A percentile compares a stretch with the other conserved stretches of the same genome.
Conservation (phyloP, 2,329 filamentous ascomycete species). For the Penicillium carneum region DNA sequence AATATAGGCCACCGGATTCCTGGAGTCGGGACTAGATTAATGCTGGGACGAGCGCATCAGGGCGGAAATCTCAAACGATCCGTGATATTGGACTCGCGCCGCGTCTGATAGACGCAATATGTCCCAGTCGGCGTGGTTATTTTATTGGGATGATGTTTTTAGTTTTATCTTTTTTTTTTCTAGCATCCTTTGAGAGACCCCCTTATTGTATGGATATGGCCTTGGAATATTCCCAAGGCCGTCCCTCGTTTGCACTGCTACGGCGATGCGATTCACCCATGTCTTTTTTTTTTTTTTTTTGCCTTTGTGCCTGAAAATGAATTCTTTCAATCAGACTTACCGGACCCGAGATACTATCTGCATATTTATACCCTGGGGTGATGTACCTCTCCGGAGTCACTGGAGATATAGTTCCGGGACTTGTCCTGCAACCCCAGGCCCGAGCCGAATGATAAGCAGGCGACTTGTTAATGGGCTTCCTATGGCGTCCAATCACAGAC, state of each 20-base stretch:
- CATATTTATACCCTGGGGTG: neutral
- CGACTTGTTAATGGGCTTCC: neutral
- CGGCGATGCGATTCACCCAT: slow-evolving; percentile 17
- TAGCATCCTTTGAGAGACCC: slow-evolving; percentile 12
- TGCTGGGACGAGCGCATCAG: slow-evolving; percentile 6
- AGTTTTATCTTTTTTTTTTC: slow-evolving; percentile 9
- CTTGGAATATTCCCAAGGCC: neutral
- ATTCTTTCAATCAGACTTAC: slow-evolving; percentile 5
- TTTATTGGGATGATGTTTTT: slow-evolving; percentile 14
- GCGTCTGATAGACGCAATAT: slow-evolving; percentile 21
- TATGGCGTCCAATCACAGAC: neutral
- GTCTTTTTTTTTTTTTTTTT: neutral
- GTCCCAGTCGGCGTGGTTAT: slow-evolving; percentile 12
- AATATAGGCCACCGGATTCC: neutral
- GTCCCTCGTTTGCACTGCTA: slow-evolving; percentile 26
- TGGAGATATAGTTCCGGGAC: neutral
- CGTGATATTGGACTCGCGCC: slow-evolving; percentile 19
- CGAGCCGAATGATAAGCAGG: neutral
- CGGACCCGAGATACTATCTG: neutral
- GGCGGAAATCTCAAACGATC: slow-evolving; percentile 4
- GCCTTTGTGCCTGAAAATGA: slow-evolving; percentile 18
- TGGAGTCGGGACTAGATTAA: slow-evolving; percentile 6
- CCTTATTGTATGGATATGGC: slow-evolving; percentile 17
- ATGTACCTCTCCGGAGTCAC: neutral
- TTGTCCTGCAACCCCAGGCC: neutral